Conservation (phyloP, 805 yeast species). For the Tetrapisispora namnaoensis region DNA sequence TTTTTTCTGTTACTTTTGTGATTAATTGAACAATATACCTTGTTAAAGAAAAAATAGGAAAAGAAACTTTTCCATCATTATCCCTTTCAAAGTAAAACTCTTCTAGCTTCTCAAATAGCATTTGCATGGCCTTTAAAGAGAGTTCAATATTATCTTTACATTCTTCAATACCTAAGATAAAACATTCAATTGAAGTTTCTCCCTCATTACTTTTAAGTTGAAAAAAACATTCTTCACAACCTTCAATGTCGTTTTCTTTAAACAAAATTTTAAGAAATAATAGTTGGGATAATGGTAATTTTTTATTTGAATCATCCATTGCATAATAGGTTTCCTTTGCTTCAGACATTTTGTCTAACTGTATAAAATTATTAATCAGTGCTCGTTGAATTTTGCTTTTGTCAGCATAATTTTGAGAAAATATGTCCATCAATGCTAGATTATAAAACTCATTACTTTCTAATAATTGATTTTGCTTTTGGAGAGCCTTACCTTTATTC, state of each 20-base stretch:
- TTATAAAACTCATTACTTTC: conserved; percentile 23
- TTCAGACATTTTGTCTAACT: conserved; percentile 12
- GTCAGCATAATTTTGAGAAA: conserved; percentile 23
- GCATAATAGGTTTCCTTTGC: conserved; percentile 15
- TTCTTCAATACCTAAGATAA: conserved; percentile 27
- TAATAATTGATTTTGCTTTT: conserved; percentile 15
- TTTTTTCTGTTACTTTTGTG: conserved; percentile 18
- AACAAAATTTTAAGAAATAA: conserved; percentile 23
- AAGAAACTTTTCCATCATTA: conserved; percentile 7
- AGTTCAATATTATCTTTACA: conserved; percentile 13
- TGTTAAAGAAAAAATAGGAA: conserved; percentile 20
- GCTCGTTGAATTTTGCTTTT: conserved; percentile 32
- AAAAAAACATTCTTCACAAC: conserved; percentile 22
- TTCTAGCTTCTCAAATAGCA: conserved; percentile 21
- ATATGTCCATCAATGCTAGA: conserved; percentile 18
- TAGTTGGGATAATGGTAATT: conserved; percentile 27
- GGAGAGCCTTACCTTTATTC: conserved; percentile 30
- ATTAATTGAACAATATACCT: conserved; percentile 28
- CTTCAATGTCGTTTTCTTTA: conserved; percentile 8
- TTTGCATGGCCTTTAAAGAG: not conserved
- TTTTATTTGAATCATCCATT: conserved; percentile 19
- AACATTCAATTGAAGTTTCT: conserved; percentile 25
- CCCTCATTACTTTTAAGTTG: conserved; percentile 29
- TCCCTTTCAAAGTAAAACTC: conserved; percentile 2
- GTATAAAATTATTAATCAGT: conserved; percentile 24